Evolutionary conservation across 805 yeast species (phyloP), one percentile per base, ranked within the genome.

Genomic region (Lachancea waltii): DNA sequence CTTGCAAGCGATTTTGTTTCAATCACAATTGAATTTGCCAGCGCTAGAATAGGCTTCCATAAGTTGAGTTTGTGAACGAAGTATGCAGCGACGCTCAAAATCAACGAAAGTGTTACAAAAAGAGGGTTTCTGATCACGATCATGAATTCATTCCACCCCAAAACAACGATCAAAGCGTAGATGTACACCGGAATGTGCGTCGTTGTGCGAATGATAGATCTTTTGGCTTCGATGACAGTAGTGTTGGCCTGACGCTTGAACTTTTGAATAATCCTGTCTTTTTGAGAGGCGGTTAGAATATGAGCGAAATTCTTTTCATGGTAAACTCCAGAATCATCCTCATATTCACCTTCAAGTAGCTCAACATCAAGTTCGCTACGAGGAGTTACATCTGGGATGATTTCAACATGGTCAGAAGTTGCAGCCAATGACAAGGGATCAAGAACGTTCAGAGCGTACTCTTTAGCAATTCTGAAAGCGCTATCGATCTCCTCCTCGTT

Each of bases 141-240:
- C 82, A 87, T 74, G 48, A 92, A 81, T 67, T 92, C 97, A 60
- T 89, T 89, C 96, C 96, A 92, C 7, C 98, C 98, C 16, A 92
- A 67, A 3, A 84, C 77, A 2, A 82, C 59, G 17, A 92, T 64
- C 10, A 90, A 54, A 8, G 77, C 63, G 63, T 85, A 87, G 41
- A 92, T 76, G 67, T 81, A 92, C 47, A 78, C 67, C 3, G 98
- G 98, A 41, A 92, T 81, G 42, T 81, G 79, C 0, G 95, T 77
- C 9, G 78, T 73, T 33, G 81, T 79, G 45, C 79, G 81, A 33
- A 87, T 72, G 37, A 85, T 78, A 3, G 95, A 83, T 47, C 97
- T 75, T 60, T 85, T 89, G 14, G 97, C 87, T 53, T 89, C 97
- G 33, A 90, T 68, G 44, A 77, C 89, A 31, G 80, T 70, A 7